These are phyloP conservation scores for Glebionis coronaria DNA, from an alignment of 129 eudicot genomes.

Conservation along the genomic window DNA sequence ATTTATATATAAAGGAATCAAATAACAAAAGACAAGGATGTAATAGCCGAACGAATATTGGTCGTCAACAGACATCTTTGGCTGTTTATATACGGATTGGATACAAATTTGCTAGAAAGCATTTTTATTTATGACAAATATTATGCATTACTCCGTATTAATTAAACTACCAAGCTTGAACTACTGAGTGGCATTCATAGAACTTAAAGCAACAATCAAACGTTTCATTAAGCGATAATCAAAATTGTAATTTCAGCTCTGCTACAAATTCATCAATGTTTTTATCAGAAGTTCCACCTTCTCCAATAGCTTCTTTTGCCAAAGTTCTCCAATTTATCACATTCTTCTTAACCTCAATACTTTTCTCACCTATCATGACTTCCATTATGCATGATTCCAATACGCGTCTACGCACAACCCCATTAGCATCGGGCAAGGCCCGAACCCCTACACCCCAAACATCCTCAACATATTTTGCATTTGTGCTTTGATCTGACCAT, in stretches of 20 bases:
- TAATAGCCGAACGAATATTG: too few species aligned
- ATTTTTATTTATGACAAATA: neutral
- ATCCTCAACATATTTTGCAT: constrained; percentile 39
- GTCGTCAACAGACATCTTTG: too few species aligned
- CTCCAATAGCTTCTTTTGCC: constrained; percentile 28
- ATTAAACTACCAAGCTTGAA: neutral
- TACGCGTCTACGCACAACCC: constrained; percentile 29
- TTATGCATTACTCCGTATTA: neutral
- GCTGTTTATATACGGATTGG: too few species aligned
- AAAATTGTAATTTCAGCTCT: constrained; percentile 14
- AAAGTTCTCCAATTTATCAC: constrained; percentile 21
- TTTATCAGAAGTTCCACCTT: constrained; percentile 36
- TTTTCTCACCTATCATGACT: constrained; percentile 41
- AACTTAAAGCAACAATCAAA: neutral
- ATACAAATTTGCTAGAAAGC: too few species aligned
- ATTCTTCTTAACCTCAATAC: constrained; percentile 20
- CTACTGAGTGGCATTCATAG: too few species aligned
- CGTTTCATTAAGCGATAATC: neutral
- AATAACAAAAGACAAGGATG: too few species aligned
- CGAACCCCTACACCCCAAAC: constrained; percentile 40
- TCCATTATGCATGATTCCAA: constrained; percentile 29
- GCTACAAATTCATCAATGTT: constrained; percentile 36
- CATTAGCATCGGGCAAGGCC: constrained; percentile 26
- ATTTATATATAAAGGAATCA: too few species aligned
- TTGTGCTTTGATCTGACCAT: constrained; percentile 41